A percentile compares a stretch with the other conserved stretches of the same genome.
These are phyloP conservation scores for Colletotrichum sp. DNA, from an alignment of 2,329 filamentous ascomycete genomes.

Conservation along the genomic window DNA sequence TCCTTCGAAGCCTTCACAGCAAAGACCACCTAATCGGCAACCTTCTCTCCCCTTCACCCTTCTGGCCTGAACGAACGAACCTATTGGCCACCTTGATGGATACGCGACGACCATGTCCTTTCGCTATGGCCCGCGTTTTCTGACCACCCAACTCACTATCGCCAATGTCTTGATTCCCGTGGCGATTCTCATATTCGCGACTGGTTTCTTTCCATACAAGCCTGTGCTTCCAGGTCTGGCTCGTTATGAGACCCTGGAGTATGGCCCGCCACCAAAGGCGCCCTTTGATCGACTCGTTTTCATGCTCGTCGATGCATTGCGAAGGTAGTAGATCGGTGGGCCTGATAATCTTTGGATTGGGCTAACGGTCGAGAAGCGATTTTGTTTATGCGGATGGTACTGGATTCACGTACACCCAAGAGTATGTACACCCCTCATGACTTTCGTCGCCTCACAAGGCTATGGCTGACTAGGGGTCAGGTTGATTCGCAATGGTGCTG, in stretches of 20 bases:
- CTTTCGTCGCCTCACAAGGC: not conserved
- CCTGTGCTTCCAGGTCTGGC: conserved; percentile 88
- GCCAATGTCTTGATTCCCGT: conserved; percentile 81
- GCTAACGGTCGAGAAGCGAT: conserved; percentile 64
- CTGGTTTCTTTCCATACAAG: conserved; percentile 98
- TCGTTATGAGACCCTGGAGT: conserved; percentile 61
- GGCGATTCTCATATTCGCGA: conserved; percentile 78
- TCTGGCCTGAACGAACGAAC: not conserved
- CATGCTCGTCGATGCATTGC: conserved; percentile 96
- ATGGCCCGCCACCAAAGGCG: conserved; percentile 63
- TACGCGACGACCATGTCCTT: conserved; percentile 11
- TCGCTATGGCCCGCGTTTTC: conserved; percentile 1
- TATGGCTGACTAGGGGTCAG: conserved; percentile 47
- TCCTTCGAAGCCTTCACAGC: not conserved
- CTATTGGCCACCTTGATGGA: conserved; percentile 19
- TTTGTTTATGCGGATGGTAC: conserved; percentile 87
- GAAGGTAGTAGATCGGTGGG: conserved; percentile 64
- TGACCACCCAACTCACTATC: conserved; percentile 52
- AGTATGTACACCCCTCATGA: conserved; percentile 54
- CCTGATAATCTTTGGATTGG: too few relatives aligned
- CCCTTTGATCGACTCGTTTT: conserved; percentile 92
- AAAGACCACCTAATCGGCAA: not conserved
- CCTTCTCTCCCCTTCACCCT: not conserved
- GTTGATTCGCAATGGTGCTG: conserved; percentile 81
- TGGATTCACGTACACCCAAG: conserved; percentile 87